Evolutionary conservation across 163 green algal species (phyloP).

Genomic region (Chlamydomonas reinhardtii): DNA sequence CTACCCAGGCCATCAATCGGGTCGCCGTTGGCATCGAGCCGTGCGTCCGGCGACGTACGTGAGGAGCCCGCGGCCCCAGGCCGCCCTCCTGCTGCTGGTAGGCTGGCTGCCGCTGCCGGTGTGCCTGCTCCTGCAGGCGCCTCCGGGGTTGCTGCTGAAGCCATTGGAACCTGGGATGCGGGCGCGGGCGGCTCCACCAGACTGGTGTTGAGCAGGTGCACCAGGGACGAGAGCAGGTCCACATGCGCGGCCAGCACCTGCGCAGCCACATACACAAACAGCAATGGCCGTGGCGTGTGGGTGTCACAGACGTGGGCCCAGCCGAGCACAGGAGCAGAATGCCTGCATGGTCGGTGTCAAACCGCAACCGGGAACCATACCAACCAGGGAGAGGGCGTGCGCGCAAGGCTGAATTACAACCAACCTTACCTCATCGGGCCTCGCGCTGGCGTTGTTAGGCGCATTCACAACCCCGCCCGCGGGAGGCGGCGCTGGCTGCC

Average conservation of each 20-base stretch:
- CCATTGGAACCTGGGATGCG: background rate
- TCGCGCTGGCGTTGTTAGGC: background rate
- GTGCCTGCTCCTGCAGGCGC: background rate
- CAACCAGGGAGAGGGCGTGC: too few relatives aligned
- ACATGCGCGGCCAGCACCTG: background rate
- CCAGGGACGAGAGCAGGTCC: background rate
- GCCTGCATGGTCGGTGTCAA: too few relatives aligned
- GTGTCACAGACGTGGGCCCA: too few relatives aligned
- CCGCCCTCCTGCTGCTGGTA: background rate
- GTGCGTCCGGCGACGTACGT: too few relatives aligned
- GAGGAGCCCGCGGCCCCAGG: too few relatives aligned
- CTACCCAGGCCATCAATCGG: background rate
- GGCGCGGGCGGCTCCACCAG: background rate
- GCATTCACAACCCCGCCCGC: background rate
- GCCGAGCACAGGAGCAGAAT: too few relatives aligned
- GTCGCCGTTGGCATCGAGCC: too few relatives aligned
- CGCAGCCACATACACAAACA: too few relatives aligned
- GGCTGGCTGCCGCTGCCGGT: background rate
- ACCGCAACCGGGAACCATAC: too few relatives aligned
- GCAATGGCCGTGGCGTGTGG: too few relatives aligned
- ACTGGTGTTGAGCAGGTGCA: constrained; percentile 19
- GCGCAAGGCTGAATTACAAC: too few relatives aligned
- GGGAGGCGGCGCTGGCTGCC: background rate
- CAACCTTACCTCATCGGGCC: background rate
- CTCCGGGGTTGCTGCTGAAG: too few relatives aligned